phyloP scores from a whole-genome alignment of 345 rosid genomes.

The Lepidium sativum region DNA sequence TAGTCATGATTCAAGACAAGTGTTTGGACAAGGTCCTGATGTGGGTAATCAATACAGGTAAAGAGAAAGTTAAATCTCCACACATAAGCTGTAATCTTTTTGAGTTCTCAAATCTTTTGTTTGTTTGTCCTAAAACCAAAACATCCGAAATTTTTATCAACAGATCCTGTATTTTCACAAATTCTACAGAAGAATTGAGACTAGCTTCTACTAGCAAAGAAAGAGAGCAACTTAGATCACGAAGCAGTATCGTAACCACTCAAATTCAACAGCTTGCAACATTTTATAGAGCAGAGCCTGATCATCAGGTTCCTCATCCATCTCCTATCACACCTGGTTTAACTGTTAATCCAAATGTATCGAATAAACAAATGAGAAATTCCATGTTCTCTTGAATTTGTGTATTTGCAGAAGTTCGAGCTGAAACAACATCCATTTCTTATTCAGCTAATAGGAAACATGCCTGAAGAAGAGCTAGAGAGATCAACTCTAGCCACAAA shows the following conservation, averaged over 20 bases:
- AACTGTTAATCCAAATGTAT: neutral
- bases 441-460: conserved; percentile 74
- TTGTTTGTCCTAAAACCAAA: neutral
- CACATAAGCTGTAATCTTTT: neutral
- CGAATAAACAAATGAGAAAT: neutral
- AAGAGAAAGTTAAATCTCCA: neutral
- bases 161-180: conserved; percentile 80
- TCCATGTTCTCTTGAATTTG: neutral
- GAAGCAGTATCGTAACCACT: conserved; percentile 67
- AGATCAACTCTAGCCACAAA: conserved; percentile 64
- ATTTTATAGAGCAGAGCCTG: conserved; percentile 85
- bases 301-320: conserved; percentile 59
- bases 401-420: conserved; percentile 71
- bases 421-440: conserved; percentile 72
- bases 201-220: conserved; percentile 73
- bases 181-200: conserved; percentile 75
- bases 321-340: neutral
- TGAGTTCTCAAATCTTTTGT: neutral
- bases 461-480: conserved; percentile 75
- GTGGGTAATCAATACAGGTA: conserved; percentile 93
- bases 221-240: conserved; percentile 65
- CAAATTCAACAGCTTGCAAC: conserved; percentile 60
- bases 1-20: conserved; percentile 87
- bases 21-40: conserved; percentile 96
- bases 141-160: neutral